Percentiles rank a stretch among this genome's conserved stretches.
Evolutionary conservation across 257 asterid genomes (phyloP).

Genomic region (Primulina eburnea): DNA sequence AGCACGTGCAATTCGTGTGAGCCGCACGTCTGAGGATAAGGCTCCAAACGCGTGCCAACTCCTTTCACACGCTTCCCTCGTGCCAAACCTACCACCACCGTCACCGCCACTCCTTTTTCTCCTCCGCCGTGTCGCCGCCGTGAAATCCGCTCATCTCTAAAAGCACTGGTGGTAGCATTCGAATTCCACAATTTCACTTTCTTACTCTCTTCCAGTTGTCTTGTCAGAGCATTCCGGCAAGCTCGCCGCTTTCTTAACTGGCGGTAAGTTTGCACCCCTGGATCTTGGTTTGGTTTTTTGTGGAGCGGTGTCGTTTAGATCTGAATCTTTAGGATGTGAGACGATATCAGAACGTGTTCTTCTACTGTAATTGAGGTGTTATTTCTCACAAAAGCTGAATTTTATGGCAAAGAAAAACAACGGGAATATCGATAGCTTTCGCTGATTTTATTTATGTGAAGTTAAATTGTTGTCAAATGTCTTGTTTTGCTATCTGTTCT

Average conservation of each 20-base stretch:
- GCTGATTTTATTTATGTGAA: constrained; percentile 11
- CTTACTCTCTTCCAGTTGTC: neutral
- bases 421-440: neutral
- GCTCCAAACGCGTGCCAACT: constrained; percentile 63
- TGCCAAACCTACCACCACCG: constrained; percentile 45
- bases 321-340: constrained; percentile 29
- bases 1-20: constrained; percentile 66
- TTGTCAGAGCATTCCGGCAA: constrained; percentile 21
- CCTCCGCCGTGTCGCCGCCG: constrained; percentile 76
- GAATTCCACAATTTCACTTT: neutral
- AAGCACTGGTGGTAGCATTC: too few species aligned
- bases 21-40: constrained; percentile 78
- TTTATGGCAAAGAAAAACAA: constrained; percentile 1
- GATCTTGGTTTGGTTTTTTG: constrained; percentile 16
- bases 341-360: constrained; percentile 34
- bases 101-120: constrained; percentile 21
- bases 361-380: constrained; percentile 17
- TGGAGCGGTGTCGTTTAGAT: constrained; percentile 31
- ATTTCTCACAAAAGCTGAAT: constrained; percentile 23
- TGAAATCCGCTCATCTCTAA: constrained; percentile 20
- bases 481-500: neutral
- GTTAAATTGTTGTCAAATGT: neutral
- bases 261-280: constrained; percentile 33
- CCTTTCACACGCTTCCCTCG: constrained; percentile 64
- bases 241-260: constrained; percentile 15